Evolutionary conservation across 2,329 filamentous ascomycete species (phyloP), one percentile per base, ranked within the genome.

Genomic region (Aureobasidium sp.): DNA sequence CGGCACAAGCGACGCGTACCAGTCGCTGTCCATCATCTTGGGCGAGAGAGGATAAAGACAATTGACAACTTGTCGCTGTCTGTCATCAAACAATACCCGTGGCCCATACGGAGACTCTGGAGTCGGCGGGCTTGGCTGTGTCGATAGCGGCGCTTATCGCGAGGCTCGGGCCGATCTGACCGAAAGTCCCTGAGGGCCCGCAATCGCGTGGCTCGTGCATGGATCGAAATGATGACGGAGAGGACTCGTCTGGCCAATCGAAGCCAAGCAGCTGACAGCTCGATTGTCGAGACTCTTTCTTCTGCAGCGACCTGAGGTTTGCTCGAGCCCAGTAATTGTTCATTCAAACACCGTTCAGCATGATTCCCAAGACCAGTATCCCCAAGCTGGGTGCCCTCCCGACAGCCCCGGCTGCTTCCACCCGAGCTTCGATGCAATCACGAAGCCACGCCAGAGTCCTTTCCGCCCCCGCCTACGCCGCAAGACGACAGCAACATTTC

Each of bases 1-100:
- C 21, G 88, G 83, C 66, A 89, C 84, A 44, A 90, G 87, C 72
- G 82, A 74, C 68, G 74, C 90, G 76, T 92, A 91, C 89, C 89
- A 93, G 34, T 88, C 85, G 74, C 93, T 89, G 75, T 93, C 89
- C 72, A 74, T 74, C 32, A 50, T 64, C 13, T 8, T 62, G 49
- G 39, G 39, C 54, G 32, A 3, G 36, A 32, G 10, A n/a, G 10
- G 32, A 4, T 41, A 25, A 21, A 8, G 37, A 21, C 36, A 42
- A 21, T 37, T 11, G 25, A 41, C 50, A n/a, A 41, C 36, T 3
- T 37, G 50, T 13, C 9, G 14, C 36, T 10, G 29, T 25, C 47
- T 34, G n/a, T 13, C 48, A 51, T 21, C 1, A 21, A 21, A 21
- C 21, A 21, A 21, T 1, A 21, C 21, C 21, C 21, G 21, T 14